Evolutionary conservation across 2,329 filamentous ascomycete species (phyloP).

Genomic region (Cordyceps tenuipes): DNA sequence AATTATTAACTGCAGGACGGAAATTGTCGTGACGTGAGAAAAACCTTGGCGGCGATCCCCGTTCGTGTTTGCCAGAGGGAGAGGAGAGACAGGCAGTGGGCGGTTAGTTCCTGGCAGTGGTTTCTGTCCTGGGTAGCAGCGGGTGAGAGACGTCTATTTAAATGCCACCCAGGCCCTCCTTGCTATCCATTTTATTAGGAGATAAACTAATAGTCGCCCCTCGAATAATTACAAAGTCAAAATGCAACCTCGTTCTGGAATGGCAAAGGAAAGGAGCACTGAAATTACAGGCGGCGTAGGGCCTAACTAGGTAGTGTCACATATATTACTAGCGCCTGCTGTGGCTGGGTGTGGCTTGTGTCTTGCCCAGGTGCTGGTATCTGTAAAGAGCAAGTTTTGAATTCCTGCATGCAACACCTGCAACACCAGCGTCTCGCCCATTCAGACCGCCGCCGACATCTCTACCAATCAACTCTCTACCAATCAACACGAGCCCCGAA

Average conservation of each 20-base stretch:
- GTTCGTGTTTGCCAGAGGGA: background rate
- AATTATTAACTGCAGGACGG: background rate
- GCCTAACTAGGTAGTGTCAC: background rate
- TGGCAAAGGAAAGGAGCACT: background rate
- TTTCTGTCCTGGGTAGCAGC: background rate
- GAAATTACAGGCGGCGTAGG: background rate
- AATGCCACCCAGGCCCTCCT: background rate
- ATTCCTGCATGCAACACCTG: background rate
- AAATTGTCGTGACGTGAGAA: slow-evolving; percentile 8
- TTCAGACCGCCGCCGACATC: background rate
- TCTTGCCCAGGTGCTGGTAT: no score
- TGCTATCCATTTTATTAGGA: background rate
- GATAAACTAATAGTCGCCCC: no score
- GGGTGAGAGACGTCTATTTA: background rate
- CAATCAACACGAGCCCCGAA: background rate
- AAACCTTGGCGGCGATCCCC: slow-evolving; percentile 8
- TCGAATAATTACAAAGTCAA: no score
- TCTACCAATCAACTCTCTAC: background rate
- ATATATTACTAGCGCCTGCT: background rate
- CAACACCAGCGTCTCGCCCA: background rate
- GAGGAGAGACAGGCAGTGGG: no score
- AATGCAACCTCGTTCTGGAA: background rate
- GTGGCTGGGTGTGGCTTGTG: slow-evolving; percentile 6
- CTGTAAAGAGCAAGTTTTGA: background rate
- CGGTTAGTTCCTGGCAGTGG: no score